Evolutionary conservation across 495 filamentous ascomycete species (phyloP).

Genomic region (Geoglossum glabrum): DNA sequence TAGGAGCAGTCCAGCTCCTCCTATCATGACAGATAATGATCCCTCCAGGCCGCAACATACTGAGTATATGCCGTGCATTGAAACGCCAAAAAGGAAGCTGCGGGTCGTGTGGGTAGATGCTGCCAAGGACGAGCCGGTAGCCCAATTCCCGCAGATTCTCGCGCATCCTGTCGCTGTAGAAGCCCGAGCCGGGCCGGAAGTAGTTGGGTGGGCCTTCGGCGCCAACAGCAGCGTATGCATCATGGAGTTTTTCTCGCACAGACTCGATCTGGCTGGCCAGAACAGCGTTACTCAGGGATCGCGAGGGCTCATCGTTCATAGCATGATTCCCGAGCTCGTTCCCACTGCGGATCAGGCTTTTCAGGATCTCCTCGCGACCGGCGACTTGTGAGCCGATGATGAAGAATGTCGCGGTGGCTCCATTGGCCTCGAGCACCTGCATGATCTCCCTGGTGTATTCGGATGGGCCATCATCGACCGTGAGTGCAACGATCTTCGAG

Average conservation of each 20-base stretch:
- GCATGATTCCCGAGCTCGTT: constrained; percentile 71
- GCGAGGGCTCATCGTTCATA: constrained; percentile 54
- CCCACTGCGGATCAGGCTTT: constrained; percentile 37
- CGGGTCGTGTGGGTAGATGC: constrained; percentile 73
- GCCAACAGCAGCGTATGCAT: constrained; percentile 28
- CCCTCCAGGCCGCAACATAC: constrained; percentile 53
- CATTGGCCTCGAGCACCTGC: constrained; percentile 31
- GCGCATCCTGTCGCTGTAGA: constrained; percentile 51
- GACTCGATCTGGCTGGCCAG: constrained; percentile 16
- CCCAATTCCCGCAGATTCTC: constrained; percentile 30
- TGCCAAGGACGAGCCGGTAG: constrained; percentile 51
- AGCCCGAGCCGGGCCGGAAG: constrained; percentile 65
- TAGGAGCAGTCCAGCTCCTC: constrained; percentile 55
- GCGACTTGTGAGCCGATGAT: constrained; percentile 55
- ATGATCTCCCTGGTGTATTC: constrained; percentile 52
- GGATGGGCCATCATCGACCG: constrained; percentile 69
- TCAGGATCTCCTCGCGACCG: constrained; percentile 35
- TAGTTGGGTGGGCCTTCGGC: constrained; percentile 28
- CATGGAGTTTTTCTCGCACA: constrained; percentile 27
- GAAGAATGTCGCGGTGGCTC: constrained; percentile 56
- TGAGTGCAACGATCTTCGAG: constrained; percentile 50
- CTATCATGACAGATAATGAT: constrained; percentile 73
- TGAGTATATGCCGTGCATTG: constrained; percentile 63
- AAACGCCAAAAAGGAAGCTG: constrained; percentile 44
- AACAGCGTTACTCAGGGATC: neutral